A percentile compares a stretch with the other conserved stretches of the same genome.
Conservation (phyloP, 1,284 basidiomycete genomes). For the Vanrija humicola region DNA sequence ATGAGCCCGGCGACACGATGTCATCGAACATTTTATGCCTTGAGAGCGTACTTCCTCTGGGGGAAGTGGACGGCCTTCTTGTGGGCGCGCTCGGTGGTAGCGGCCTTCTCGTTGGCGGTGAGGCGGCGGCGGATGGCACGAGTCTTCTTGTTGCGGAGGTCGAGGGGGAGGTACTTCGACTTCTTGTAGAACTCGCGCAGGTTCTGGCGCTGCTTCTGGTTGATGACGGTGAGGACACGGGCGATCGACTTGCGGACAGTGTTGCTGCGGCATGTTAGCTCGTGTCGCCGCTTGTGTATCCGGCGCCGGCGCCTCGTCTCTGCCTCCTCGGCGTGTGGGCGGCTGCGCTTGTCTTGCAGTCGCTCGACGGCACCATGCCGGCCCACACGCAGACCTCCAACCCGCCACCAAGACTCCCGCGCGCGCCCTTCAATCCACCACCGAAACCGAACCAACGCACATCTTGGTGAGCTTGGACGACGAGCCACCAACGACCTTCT, state of each 20-base stretch:
- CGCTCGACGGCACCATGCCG: neutral
- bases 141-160: slow-evolving; percentile 97
- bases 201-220: slow-evolving; percentile 96
- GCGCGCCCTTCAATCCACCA: neutral
- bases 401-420: neutral
- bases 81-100: slow-evolving; percentile 82
- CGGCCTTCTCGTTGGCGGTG: slow-evolving; percentile 76
- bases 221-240: slow-evolving; percentile 96
- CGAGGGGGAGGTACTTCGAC: slow-evolving; percentile 78
- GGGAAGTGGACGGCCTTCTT: slow-evolving; percentile 96
- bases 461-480: slow-evolving; percentile 96
- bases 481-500: slow-evolving; percentile 96
- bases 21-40: slow-evolving; percentile 31
- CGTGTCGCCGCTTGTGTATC: neutral
- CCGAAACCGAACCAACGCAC: slow-evolving; percentile 55
- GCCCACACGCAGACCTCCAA: neutral
- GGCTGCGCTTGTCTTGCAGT: neutral
- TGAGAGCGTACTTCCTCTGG: slow-evolving; percentile 50
- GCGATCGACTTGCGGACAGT: slow-evolving; percentile 98
- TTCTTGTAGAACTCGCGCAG: slow-evolving; percentile 99
- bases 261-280: slow-evolving; percentile 58
- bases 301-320: neutral
- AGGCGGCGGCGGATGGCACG: slow-evolving; percentile 95
- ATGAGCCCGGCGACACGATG: no score
- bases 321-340: neutral